Conservation (phyloP, 179 eudicot genomes). For the Amaranthus tricolor region DNA sequence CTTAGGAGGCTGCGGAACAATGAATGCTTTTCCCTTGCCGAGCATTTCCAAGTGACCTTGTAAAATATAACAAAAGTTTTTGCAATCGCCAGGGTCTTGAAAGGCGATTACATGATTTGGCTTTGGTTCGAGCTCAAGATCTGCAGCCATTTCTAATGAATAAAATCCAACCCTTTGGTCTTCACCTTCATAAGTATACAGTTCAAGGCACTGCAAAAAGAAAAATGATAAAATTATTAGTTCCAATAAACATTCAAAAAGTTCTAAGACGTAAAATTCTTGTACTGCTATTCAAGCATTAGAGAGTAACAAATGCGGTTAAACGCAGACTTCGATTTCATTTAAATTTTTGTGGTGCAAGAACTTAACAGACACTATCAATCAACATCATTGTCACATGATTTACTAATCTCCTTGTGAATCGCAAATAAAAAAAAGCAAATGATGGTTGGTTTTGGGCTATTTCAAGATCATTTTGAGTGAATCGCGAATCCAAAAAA, state of each 20-base stretch:
- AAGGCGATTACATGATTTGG: slow-evolving; percentile 87
- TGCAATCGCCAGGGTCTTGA: slow-evolving; percentile 78
- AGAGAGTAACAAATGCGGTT: background rate
- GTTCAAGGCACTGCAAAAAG: slow-evolving; percentile 72
- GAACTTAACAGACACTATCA: too few relatives aligned
- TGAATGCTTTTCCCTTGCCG: slow-evolving; percentile 85
- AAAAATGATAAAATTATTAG: slow-evolving; percentile 2
- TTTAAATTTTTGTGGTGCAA: too few relatives aligned
- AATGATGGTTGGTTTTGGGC: too few relatives aligned
- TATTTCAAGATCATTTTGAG: background rate
- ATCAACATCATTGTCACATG: too few relatives aligned
- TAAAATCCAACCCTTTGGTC: slow-evolving; percentile 70
- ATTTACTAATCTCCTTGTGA: too few relatives aligned
- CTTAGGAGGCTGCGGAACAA: slow-evolving; percentile 83
- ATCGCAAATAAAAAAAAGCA: too few relatives aligned
- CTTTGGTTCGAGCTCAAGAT: slow-evolving; percentile 89
- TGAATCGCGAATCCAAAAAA: background rate
- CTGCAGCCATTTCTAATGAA: slow-evolving; percentile 84
- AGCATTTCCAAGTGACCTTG: slow-evolving; percentile 86
- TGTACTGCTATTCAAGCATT: background rate
- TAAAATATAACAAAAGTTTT: slow-evolving; percentile 76
- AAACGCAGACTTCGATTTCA: background rate
- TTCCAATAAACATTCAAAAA: background rate
- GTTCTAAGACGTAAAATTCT: background rate
- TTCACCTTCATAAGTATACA: slow-evolving; percentile 63